Base-by-base conservation (phyloP, 805 yeast species). In the Yarrowia bubula region DNA sequence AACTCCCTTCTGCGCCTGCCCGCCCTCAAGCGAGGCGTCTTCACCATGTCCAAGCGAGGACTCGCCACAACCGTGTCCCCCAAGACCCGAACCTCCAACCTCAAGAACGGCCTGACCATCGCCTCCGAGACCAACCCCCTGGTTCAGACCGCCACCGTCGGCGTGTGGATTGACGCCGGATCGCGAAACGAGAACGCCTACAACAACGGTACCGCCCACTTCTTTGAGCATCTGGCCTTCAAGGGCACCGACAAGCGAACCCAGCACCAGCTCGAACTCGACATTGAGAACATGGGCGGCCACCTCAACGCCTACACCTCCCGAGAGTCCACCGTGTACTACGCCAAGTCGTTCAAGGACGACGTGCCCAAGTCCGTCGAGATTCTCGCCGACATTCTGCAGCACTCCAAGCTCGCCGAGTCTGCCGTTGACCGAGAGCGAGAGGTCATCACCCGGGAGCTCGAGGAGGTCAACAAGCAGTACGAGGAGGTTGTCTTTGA, bases 261-360 rank as follows among this genome's bases (percentile, higher is more conserved):
- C 11, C 98, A 95, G 79, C 80, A 86, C 66, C 85, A 86, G 67
- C 81, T 95, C 65, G 99, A 95, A 76, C 79, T 92, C 51, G 98
- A 95, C 77, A 90, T 95, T 66, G 99, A 95, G 77, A 89, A 95
- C 79, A 84, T 92, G 72, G 99, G 99, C 4, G 91, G 97, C 31
- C 99, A 95, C 78, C 84, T 95, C 72, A 95, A 96, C 75, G 99
- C 99, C n/a, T 95, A 95, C 79, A 95, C 99, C 1, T 91, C 97
- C 18, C 85, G 99, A 73, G 99, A 95, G 74, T 92, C 92, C 77
- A 95, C 99, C 0, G 99, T 93, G 8, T 95, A 92, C 76, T 95
- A 92, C 76, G 96, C 98, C 57, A 92, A 91, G 76, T 84, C 98
- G 35, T 79, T 92, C 66, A 83, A 85, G 70, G 81, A 81, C 38